Conservation (phyloP, 192 early-diverging fungal genomes). For the Umbelopsis vinacea region DNA sequence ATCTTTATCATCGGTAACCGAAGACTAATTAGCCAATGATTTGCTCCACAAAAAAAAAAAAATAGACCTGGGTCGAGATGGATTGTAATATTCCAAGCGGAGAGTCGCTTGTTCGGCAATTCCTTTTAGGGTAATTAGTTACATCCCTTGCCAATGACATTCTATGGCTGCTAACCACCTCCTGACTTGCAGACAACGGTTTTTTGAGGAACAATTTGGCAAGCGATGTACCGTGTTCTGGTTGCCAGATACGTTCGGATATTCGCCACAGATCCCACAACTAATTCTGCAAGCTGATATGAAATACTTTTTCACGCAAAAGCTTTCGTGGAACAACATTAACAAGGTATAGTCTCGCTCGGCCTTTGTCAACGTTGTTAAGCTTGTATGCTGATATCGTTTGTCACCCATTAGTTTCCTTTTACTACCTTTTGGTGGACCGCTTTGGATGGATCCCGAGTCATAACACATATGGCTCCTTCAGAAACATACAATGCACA, state of each 20-base stretch:
- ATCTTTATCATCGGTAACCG: background rate
- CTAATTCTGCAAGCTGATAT: slow-evolving; percentile 76
- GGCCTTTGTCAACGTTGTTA: background rate
- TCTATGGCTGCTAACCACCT: background rate
- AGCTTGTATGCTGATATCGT: background rate
- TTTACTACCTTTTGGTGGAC: slow-evolving; percentile 96
- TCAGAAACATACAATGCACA: slow-evolving; percentile 79
- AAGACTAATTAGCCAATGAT: background rate
- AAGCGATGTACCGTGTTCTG: slow-evolving; percentile 80
- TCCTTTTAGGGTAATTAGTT: slow-evolving; percentile 72
- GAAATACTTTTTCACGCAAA: slow-evolving; percentile 98
- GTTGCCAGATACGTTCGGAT: slow-evolving; percentile 96
- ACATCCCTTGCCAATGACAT: background rate
- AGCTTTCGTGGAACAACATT: slow-evolving; percentile 99
- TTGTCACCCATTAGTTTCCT: slow-evolving; percentile 68
- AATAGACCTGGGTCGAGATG: slow-evolving; percentile 92
- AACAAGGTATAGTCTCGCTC: slow-evolving; percentile 72
- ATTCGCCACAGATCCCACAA: slow-evolving; percentile 77
- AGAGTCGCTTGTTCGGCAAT: slow-evolving; percentile 93
- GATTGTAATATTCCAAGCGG: slow-evolving; percentile 97
- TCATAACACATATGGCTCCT: slow-evolving; percentile 91
- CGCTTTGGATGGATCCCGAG: slow-evolving; percentile 82
- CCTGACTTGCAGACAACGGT: slow-evolving; percentile 68
- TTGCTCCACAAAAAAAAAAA: background rate
- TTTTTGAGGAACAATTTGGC: slow-evolving; percentile 81